Evolutionary conservation across 305 asterid genomes (phyloP).

Genomic region (Stenogyne calaminthoides): DNA sequence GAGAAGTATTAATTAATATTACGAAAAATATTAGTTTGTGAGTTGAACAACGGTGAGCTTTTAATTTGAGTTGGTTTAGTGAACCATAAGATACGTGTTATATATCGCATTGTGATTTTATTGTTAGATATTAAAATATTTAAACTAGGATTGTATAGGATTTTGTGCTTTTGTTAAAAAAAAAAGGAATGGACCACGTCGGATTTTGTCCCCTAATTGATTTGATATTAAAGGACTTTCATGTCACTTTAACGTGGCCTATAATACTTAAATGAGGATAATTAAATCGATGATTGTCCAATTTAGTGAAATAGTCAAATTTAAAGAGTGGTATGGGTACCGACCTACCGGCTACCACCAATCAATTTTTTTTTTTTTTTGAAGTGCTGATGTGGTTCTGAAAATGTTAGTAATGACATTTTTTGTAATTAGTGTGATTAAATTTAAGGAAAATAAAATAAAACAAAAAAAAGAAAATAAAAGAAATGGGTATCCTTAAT

Average conservation of each 20-base stretch:
- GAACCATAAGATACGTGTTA: background rate
- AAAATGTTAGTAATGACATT: background rate
- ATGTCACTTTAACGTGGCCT: background rate
- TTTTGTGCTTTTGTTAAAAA: background rate
- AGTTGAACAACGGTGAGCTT: too few relatives aligned
- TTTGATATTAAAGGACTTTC: background rate
- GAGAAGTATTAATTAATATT: too few relatives aligned
- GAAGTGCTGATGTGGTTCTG: background rate
- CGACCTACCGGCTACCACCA: background rate
- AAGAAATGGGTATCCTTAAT: background rate
- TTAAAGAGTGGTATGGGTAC: background rate
- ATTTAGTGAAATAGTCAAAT: background rate
- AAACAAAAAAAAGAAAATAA: background rate
- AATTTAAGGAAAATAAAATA: background rate
- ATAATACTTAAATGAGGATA: background rate
- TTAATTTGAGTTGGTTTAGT: background rate
- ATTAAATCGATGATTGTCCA: background rate
- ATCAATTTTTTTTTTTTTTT: background rate
- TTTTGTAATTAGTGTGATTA: too few relatives aligned
- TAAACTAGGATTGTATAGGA: background rate
- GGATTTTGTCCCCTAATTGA: background rate
- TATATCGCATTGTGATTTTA: background rate
- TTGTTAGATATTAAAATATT: background rate
- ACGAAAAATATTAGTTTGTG: too few relatives aligned
- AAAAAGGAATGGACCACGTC: background rate